These are phyloP conservation scores for Phytophthora ohioensis DNA, from an alignment of 352 stramenopile genomes.

Conservation along the genomic window DNA sequence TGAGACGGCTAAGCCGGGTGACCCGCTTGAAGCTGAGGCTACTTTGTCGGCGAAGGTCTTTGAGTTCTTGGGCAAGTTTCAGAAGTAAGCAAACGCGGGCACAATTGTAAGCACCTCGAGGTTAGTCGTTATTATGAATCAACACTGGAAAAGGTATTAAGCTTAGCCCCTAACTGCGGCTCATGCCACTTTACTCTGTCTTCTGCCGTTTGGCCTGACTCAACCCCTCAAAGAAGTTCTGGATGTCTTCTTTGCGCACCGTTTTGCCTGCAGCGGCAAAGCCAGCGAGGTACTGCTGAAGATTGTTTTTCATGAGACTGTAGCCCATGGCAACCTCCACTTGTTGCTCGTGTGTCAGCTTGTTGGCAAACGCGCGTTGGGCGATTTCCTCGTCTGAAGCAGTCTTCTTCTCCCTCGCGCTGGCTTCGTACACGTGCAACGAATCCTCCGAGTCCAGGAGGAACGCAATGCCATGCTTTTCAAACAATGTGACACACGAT, in stretches of 20 bases:
- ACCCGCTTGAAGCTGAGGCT: slow-evolving; percentile 51
- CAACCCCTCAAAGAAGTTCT: slow-evolving; percentile 71
- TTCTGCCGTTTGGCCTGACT: slow-evolving; percentile 67
- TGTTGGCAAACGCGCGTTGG: slow-evolving; percentile 59
- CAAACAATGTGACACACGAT: slow-evolving; percentile 58
- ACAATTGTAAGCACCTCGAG: slow-evolving; percentile 18
- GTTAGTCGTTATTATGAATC: slow-evolving; percentile 17
- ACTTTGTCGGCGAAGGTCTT: slow-evolving; percentile 62
- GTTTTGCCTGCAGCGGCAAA: slow-evolving; percentile 73
- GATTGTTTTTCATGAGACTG: slow-evolving; percentile 74
- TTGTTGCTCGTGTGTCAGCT: slow-evolving; percentile 75
- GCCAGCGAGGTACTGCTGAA: slow-evolving; percentile 67
- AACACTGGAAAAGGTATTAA: slow-evolving; percentile 18
- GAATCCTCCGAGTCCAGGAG: slow-evolving; percentile 71
- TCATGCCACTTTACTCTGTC: slow-evolving; percentile 32
- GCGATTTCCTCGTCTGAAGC: slow-evolving; percentile 54
- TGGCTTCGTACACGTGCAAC: slow-evolving; percentile 72
- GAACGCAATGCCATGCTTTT: slow-evolving; percentile 62
- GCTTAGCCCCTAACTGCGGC: not conserved
- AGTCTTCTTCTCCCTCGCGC: slow-evolving; percentile 46
- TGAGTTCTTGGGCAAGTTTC: slow-evolving; percentile 58
- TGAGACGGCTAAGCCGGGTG: slow-evolving; percentile 81
- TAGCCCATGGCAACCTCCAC: slow-evolving; percentile 81
- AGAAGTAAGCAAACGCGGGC: slow-evolving; percentile 42
- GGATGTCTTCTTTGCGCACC: slow-evolving; percentile 76